Conservation (phyloP, 2,329 filamentous ascomycete species). For the Aspergillus amoenus region DNA sequence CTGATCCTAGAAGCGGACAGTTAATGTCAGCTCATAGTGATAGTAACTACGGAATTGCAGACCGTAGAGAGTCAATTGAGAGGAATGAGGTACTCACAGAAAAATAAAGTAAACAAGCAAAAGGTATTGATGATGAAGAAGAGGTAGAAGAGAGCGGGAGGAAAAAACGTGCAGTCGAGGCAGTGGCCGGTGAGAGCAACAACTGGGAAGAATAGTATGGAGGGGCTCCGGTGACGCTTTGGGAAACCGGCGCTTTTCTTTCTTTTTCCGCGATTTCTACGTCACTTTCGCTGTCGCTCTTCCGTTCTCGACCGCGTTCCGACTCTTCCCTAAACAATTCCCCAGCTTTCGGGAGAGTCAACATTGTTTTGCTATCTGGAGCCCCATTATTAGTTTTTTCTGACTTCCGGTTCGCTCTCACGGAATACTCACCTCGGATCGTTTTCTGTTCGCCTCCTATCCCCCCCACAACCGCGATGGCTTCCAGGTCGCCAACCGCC, state of each 20-base stretch:
- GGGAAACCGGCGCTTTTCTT: constrained; percentile 19
- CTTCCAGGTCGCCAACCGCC: constrained; percentile 33
- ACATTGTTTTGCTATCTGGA: constrained; percentile 3
- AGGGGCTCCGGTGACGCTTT: constrained; percentile 38
- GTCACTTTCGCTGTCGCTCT: constrained; percentile 5
- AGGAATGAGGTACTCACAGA: constrained; percentile 10
- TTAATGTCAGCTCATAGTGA: constrained; percentile 13
- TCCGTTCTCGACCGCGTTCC: constrained; percentile 27
- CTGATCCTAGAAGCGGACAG: constrained; percentile 20
- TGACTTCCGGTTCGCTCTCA: constrained; percentile 1
- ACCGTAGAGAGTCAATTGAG: neutral
- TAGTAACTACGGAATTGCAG: constrained; percentile 1
- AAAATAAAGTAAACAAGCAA: neutral
- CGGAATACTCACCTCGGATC: constrained; percentile 7
- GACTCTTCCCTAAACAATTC: constrained; percentile 37
- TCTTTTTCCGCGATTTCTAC: constrained; percentile 35
- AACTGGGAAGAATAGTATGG: constrained; percentile 4
- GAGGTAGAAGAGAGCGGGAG: constrained; percentile 15
- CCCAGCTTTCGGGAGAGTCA: constrained; percentile 12
- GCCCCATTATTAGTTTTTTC: constrained; percentile 3
- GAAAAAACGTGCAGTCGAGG: constrained; percentile 14
- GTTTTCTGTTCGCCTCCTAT: constrained; percentile 7
- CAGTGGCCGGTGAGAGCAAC: constrained; percentile 27
- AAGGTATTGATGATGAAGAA: constrained; percentile 5
- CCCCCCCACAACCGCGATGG: constrained; percentile 30